Conservation (phyloP, 495 filamentous ascomycete species). For the Annulohypoxylon stygium region DNA sequence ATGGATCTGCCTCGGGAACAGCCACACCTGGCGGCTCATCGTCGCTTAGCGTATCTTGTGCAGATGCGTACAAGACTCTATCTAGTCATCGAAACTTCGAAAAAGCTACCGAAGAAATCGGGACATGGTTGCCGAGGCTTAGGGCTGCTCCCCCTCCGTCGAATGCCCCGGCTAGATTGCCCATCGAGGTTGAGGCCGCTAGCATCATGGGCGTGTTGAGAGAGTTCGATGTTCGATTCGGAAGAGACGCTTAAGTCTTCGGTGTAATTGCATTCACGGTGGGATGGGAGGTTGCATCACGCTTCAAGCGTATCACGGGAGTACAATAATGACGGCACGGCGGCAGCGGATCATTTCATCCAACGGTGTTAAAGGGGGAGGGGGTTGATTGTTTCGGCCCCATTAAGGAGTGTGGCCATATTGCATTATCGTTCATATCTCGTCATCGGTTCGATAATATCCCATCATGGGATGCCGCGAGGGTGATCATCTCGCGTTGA, state of each 20-base stretch:
- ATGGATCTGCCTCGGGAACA: constrained; percentile 39
- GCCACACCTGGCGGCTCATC: constrained; percentile 19
- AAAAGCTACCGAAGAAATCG: constrained; percentile 79
- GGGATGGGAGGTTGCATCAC: constrained; percentile 6
- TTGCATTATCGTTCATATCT: constrained; percentile 11
- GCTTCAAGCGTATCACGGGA: constrained; percentile 4
- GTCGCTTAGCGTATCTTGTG: constrained; percentile 68
- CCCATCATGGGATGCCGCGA: constrained; percentile 3
- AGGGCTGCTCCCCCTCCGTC: constrained; percentile 65
- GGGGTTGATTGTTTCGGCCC: constrained; percentile 21
- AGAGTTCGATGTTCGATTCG: constrained; percentile 85
- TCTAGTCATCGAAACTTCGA: constrained; percentile 84
- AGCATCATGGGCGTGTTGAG: constrained; percentile 89
- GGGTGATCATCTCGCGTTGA: constrained; percentile 18
- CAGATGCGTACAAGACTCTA: constrained; percentile 85
- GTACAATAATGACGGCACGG: constrained; percentile 34
- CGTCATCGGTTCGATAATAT: constrained; percentile 6
- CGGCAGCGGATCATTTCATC: constrained; percentile 34
- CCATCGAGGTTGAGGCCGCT: constrained; percentile 85
- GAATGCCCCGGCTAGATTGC: constrained; percentile 60
- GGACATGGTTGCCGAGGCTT: constrained; percentile 80
- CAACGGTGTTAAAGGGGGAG: constrained; percentile 31
- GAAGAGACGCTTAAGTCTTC: constrained; percentile 50
- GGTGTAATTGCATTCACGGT: not conserved
- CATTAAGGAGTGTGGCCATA: constrained; percentile 15